Conservation (phyloP, 345 rosid genomes). For the Linum tenue region DNA sequence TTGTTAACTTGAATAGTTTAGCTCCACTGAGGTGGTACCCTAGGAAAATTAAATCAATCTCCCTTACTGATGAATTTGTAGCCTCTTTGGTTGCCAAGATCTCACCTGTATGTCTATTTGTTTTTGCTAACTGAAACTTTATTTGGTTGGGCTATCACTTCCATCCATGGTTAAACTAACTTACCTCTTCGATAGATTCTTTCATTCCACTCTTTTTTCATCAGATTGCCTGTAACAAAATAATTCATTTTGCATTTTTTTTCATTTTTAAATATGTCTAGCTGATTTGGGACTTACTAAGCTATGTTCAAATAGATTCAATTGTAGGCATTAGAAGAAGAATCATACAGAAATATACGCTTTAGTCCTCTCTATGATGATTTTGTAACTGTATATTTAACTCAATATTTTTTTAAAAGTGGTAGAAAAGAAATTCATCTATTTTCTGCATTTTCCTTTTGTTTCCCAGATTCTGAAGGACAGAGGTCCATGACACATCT, state of each 20-base stretch:
- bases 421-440: too few relatives aligned
- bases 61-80: not conserved
- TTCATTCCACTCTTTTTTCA: not conserved
- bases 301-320: not conserved
- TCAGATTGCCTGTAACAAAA: too few relatives aligned
- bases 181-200: not conserved
- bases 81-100: not conserved
- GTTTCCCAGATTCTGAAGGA: too few relatives aligned
- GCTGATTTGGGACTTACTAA: not conserved
- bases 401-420: too few relatives aligned
- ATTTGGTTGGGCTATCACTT: not conserved
- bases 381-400: too few relatives aligned
- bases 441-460: too few relatives aligned
- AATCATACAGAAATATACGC: constrained; percentile 5
- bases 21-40: not conserved
- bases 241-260: too few relatives aligned
- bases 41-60: not conserved
- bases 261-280: too few relatives aligned
- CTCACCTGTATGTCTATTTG: too few relatives aligned
- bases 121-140: too few relatives aligned
- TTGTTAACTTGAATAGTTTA: not conserved
- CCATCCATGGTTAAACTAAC: not conserved
- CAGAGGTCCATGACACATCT: too few relatives aligned
- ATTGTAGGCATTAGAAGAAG: not conserved
- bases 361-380: constrained; percentile 10